Base-by-base conservation (phyloP, 257 asterid species). In the Solanum ossicruentum region DNA sequence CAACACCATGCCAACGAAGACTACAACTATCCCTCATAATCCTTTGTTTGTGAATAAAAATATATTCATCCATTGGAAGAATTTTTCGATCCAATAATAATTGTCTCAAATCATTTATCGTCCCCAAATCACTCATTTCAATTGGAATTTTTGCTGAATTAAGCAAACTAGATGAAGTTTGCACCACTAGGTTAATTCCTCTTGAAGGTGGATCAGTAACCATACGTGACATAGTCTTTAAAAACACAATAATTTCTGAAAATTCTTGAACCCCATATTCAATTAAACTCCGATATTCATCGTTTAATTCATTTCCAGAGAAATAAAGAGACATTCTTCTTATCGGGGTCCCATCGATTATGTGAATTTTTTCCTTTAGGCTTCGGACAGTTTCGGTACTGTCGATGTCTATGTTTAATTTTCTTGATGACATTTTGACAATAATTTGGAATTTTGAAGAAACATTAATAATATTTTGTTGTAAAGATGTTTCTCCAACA, bases 1-100 rank as follows among this genome's bases (percentile, higher is more conserved):
- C 93, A n/a, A 92, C 97, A 1, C 98, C 97, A 87, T 93, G 98
- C 98, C 97, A 95, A 54, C 98, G 92, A 0, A 95, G 89, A 86
- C 93, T 93, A 82, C 93, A 92, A 71, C 72, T 89, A 5, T 89
- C 95, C 1, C 93, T 81, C 98, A 93, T 93, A 10, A 95, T 91
- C 86, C 98, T 90, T 87, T 95, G 98, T 61, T 92, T 93, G 28
- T 95, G 98, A 69, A 93, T 91, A 60, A 93, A 91, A 84, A 95
- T 93, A 84, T 95, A 95, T 8, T 93, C 98, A 86, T 95, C 98
- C 13, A n/a, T 72, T 4, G 98, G 97, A 36, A 95, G 84, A 41
- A 90, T 78, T 49, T 87, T 90, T 72, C 89, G 85, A 63, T 65
- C 90, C 58, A 93, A 26, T 75, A 93, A n/a, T 88, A 90, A 26